phyloP scores from a whole-genome alignment of 1,284 basidiomycete species.

The Apiotrichum laibachii region DNA sequence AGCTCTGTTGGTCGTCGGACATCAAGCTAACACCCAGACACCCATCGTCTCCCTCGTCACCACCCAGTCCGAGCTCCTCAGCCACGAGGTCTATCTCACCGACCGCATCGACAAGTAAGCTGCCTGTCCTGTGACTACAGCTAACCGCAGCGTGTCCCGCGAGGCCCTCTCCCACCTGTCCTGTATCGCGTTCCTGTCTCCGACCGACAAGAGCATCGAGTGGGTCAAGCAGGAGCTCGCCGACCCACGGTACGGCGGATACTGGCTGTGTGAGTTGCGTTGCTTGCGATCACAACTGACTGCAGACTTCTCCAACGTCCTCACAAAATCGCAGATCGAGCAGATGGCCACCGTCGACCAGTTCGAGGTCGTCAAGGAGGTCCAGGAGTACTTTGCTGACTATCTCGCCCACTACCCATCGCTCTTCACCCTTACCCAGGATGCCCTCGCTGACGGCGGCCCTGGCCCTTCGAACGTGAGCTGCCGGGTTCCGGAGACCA shows the following conservation, averaged over 20 bases:
- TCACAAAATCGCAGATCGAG: conserved; percentile 89
- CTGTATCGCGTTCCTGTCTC: conserved; percentile 89
- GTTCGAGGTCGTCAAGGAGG: conserved; percentile 92
- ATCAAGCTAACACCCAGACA: conserved; percentile 60
- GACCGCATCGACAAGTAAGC: conserved; percentile 85
- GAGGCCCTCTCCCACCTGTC: conserved; percentile 93
- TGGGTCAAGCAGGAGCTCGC: conserved; percentile 78
- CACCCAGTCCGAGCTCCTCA: conserved; percentile 89
- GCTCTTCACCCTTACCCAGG: conserved; percentile 83
- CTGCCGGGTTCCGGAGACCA: not conserved
- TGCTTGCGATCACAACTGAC: conserved; percentile 9
- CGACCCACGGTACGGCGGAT: conserved; percentile 91
- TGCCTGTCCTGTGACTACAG: not conserved
- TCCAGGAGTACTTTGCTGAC: conserved; percentile 98
- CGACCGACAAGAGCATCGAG: conserved; percentile 73
- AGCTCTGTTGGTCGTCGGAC: not conserved
- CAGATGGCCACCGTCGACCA: conserved; percentile 90
- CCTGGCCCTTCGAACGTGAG: conserved; percentile 50
- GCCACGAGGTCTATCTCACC: conserved; percentile 96
- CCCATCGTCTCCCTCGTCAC: conserved; percentile 93
- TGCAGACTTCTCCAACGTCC: conserved; percentile 88
- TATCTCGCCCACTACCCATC: conserved; percentile 82
- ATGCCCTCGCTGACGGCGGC: conserved; percentile 48
- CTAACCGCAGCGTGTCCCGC: conserved; percentile 58
- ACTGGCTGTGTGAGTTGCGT: conserved; percentile 87